Base-by-base conservation (phyloP, 2,329 filamentous ascomycete genomes). In the Zelopaecilomyces penicillatus region DNA sequence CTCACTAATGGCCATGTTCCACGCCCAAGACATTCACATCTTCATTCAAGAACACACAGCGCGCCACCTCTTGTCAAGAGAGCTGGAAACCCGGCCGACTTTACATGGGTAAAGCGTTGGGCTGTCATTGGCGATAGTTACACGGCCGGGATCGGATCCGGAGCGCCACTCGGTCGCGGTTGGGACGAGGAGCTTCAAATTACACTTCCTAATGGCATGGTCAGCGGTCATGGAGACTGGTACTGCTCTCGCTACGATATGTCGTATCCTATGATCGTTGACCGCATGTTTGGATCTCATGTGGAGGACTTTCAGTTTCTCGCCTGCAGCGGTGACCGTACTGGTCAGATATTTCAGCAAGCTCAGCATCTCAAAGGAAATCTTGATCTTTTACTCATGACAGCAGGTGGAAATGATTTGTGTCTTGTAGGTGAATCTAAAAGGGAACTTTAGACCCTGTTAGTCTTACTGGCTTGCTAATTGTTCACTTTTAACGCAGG, bases 61-160 rank as follows among this genome's bases (percentile, higher is more conserved):
- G 19, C 19, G 19, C 19, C 19, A 19, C 19, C 19, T 19, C 19
- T 19, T 19, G 19, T 19, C 19, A 19, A 19, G 19, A 19, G 19
- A 19, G 19, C 19, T 19, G 19, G 19, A 34, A 34, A 47, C 19
- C 37, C 39, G 27, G 11, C 37, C 5, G 39, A 54, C 43, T 56
- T 62, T 27, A 36, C 34, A 37, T 63, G 57, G 57, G 53, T 65
- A 31, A 50, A 54, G 40, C 51, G 53, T 5, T 64, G 57, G 52
- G 64, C 61, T 2, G 62, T 62, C 37, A 53, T 66, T 10, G 64
- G 64, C 7, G 64, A 66, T 48, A 65, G 63, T 44, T 66, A 53
- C 44, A 65, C 62, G 4, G 63, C 64, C 1, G 64, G 64, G 31
- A 65, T 66, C 38, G 63, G 51, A 1, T 49, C 62, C 6, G 55